Evolutionary conservation across 2,329 filamentous ascomycete genomes (phyloP), one percentile per base, ranked within the genome.

Genomic region (Colletotrichum abscissum): DNA sequence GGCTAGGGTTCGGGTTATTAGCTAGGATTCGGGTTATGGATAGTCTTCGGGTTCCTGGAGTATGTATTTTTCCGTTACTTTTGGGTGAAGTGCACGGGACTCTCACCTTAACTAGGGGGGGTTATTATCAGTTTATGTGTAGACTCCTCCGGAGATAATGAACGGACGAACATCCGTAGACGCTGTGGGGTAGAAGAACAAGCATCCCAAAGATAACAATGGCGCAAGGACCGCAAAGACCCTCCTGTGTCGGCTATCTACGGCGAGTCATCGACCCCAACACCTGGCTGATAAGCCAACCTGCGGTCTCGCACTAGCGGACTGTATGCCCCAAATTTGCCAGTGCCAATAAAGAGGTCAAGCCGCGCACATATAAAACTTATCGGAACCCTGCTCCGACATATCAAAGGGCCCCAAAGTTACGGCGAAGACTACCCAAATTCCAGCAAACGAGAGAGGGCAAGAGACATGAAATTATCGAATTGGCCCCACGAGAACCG

Each of bases 331-430:
- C 62, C 60, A 12, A 65, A 42, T 46, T 19, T 66, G 63, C 4
- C 14, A 24, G 35, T 26, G 42, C 38, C 58, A 60, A 62, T 70
- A 73, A 73, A 73, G 67, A 73, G 16, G 33, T 33, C 8, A n/a
- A 52, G 70, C 30, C 26, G 60, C 67, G 56, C 67, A 35, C 46
- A n/a, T 35, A 26, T 26, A 42, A 49, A 30, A 12, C 11, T 56
- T 62, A 60, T 73, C 70, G 70, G 70, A 59, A 65, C 33, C 42
- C 30, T 28, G 60, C 30, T 73, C 70, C 70, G 70, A 73, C 70
- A 70, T 63, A 56, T 72, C 54, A 26, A 42, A 35, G 11, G 52
- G 19, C 35, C 35, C 42, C 59, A 8, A 55, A 69, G 26, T 26
- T 19, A 16, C 63, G 24, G 56, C 60, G 28, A 38, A 28, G 30